Percentiles rank a stretch among this genome's conserved stretches.
Evolutionary conservation across 164 flowering plant genomes (phyloP).

Genomic region (Buxus sempervirens): DNA sequence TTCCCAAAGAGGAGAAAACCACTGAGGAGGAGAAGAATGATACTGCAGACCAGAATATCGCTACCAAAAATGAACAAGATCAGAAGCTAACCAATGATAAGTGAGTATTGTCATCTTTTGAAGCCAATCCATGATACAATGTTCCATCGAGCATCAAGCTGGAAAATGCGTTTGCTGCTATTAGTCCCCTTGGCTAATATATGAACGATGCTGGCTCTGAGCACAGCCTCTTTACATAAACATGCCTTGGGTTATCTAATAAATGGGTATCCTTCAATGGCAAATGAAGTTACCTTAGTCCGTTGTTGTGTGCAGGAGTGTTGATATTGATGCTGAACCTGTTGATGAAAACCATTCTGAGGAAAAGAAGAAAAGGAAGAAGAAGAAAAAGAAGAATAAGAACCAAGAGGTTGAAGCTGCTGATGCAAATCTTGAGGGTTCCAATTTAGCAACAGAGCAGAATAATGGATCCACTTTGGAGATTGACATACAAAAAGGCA

Average conservation of each 20-base stretch:
- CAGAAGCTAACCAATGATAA: constrained; percentile 22
- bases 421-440: constrained; percentile 9
- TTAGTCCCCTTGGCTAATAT: too few relatives aligned
- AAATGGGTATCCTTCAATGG: too few relatives aligned
- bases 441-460: background rate
- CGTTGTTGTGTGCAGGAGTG: background rate
- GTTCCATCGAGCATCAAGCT: too few relatives aligned
- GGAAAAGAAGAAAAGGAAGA: constrained; percentile 51
- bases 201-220: too few relatives aligned
- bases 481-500: constrained; percentile 30
- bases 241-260: too few relatives aligned
- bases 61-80: constrained; percentile 18
- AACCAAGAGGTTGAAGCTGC: constrained; percentile 28
- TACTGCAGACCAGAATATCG: constrained; percentile 7
- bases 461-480: constrained; percentile 25
- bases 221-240: too few relatives aligned
- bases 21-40: constrained; percentile 4
- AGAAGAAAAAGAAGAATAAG: constrained; percentile 67
- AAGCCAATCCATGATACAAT: background rate
- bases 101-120: constrained; percentile 30
- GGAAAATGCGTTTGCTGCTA: too few relatives aligned
- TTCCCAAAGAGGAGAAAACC: constrained; percentile 3
- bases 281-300: background rate
- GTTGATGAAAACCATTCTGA: constrained; percentile 19
- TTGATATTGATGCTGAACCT: constrained; percentile 8